These are phyloP conservation scores for Dichomitus squalens DNA, from an alignment of 1,284 basidiomycete genomes.

Conservation along the genomic window DNA sequence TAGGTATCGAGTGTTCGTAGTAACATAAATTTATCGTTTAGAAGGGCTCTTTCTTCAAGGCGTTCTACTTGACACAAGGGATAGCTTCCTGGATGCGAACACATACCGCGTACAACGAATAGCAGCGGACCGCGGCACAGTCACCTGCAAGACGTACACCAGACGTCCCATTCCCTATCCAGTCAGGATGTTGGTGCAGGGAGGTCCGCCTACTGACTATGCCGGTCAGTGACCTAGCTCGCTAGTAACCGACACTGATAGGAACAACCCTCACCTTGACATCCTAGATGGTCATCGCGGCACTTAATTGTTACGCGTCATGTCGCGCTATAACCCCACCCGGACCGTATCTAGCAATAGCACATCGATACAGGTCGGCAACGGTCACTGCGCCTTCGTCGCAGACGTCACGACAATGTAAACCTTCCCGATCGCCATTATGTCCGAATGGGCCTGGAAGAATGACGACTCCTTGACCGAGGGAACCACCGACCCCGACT, in stretches of 20 bases:
- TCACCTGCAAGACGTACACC: too few species aligned
- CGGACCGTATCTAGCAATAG: conserved; percentile 48
- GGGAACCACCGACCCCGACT: conserved; percentile 44
- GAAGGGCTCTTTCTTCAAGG: too few species aligned
- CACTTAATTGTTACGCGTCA: conserved; percentile 38
- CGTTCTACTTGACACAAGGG: too few species aligned
- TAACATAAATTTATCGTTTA: too few species aligned
- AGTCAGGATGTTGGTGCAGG: background rate
- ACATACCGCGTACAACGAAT: too few species aligned
- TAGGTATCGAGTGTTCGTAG: background rate
- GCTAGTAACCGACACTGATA: too few species aligned
- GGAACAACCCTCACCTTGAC: background rate
- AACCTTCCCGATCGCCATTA: conserved; percentile 57
- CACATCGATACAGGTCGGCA: conserved; percentile 62
- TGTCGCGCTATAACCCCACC: conserved; percentile 53
- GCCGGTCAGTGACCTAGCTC: too few species aligned
- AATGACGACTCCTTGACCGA: conserved; percentile 56
- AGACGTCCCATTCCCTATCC: too few species aligned
- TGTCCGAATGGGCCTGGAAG: conserved; percentile 66
- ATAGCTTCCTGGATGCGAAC: too few species aligned
- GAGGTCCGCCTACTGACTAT: background rate
- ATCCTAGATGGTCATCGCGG: background rate
- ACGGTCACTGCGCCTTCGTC: conserved; percentile 63
- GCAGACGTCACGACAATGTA: conserved; percentile 60
- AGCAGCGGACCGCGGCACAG: too few species aligned